These are phyloP conservation scores for Neofusicoccum sp. DNA, from an alignment of 2,329 filamentous ascomycete species.

Conservation along the genomic window DNA sequence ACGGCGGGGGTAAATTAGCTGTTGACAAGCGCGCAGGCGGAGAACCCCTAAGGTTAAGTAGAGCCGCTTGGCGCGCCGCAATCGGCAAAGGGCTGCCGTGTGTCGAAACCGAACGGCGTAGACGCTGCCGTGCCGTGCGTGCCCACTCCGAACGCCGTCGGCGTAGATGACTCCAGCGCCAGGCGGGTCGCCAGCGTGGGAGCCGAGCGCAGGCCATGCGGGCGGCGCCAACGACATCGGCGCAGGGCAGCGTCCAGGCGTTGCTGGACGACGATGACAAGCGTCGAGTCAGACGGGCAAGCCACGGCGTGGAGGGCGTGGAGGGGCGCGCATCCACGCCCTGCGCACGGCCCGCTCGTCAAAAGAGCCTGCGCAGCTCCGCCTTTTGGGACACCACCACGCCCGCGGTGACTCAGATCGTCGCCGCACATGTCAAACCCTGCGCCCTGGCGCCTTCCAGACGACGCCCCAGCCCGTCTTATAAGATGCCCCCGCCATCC, in stretches of 20 bases:
- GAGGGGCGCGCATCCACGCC: not conserved
- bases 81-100: not conserved
- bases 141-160: not conserved
- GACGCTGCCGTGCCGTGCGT: not conserved
- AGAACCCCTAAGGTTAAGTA: no score
- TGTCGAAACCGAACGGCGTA: no score
- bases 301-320: no score
- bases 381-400: not conserved
- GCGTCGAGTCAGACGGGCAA: no score
- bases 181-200: not conserved
- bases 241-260: not conserved
- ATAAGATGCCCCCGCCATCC: not conserved
- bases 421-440: constrained; percentile 6
- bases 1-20: no score
- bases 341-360: constrained; percentile 1
- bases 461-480: not conserved
- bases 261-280: no score
- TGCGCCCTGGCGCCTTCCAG: not conserved
- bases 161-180: not conserved
- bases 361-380: not conserved
- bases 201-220: not conserved
- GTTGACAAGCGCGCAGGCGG: no score
- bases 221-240: not conserved
- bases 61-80: not conserved
- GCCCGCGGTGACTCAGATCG: constrained; percentile 14